Conservation (phyloP, 495 filamentous ascomycete species). For the Penicillium pancosmium region DNA sequence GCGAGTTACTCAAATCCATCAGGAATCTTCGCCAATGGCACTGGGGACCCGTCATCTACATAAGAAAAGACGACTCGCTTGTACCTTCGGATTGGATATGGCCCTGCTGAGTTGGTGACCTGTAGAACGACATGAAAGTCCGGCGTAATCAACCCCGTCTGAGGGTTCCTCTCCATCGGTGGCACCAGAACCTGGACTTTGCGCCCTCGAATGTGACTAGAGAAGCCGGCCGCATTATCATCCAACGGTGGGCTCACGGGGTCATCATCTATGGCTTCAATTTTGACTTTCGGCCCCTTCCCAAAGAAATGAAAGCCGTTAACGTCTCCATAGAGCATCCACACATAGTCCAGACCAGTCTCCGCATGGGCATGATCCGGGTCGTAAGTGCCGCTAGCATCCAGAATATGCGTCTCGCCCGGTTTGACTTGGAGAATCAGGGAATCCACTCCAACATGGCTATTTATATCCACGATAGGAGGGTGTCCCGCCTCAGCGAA, state of each 20-base stretch:
- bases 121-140: constrained; percentile 1
- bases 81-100: constrained; percentile 1
- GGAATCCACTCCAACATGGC: constrained; percentile 25
- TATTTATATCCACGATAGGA: constrained; percentile 43
- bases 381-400: constrained; percentile 39
- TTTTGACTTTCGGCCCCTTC: neutral
- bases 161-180: neutral
- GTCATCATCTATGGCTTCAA: neutral
- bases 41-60: neutral
- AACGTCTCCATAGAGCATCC: constrained; percentile 2
- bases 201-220: neutral
- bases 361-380: constrained; percentile 28
- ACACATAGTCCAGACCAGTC: neutral
- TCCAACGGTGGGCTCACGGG: neutral
- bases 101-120: constrained; percentile 1
- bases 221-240: neutral
- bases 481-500: constrained; percentile 35
- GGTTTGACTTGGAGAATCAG: constrained; percentile 30
- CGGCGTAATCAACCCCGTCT: constrained; percentile 1
- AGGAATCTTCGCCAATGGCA: neutral
- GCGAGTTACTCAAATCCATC: neutral
- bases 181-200: neutral
- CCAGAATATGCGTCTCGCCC: constrained; percentile 29
- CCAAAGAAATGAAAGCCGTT: constrained; percentile 3
- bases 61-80: constrained; percentile 4